These are phyloP conservation scores for Dactylellina cionopaga DNA, from an alignment of 2,329 filamentous ascomycete genomes.

Conservation along the genomic window DNA sequence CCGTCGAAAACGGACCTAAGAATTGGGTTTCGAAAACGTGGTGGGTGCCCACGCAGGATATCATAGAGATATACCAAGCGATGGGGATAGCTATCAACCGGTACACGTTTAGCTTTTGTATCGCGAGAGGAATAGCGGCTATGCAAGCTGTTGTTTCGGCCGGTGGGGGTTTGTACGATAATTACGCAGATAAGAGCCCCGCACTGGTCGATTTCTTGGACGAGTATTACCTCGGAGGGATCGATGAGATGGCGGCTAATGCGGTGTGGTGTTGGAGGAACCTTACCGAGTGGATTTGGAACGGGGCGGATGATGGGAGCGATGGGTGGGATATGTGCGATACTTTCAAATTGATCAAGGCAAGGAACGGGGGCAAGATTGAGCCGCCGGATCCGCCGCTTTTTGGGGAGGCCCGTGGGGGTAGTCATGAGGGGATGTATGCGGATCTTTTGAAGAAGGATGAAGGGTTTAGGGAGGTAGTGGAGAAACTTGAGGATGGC, in stretches of 20 bases:
- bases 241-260: conserved; percentile 56
- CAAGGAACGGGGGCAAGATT: conserved; percentile 40
- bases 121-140: conserved; percentile 55
- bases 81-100: conserved; percentile 53
- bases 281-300: conserved; percentile 55
- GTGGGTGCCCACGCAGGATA: conserved; percentile 54
- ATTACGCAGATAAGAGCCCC: conserved; percentile 53
- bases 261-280: conserved; percentile 56
- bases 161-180: conserved; percentile 50
- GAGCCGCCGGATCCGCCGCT: conserved; percentile 30
- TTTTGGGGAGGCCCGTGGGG: neutral
- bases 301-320: conserved; percentile 51
- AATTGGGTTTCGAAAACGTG: conserved; percentile 54
- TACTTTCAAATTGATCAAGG: conserved; percentile 55
- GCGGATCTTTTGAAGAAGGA: neutral
- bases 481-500: conserved; percentile 34
- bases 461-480: conserved; percentile 5
- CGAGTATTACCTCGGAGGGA: conserved; percentile 56
- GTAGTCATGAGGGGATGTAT: neutral
- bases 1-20: conserved; percentile 28
- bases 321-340: conserved; percentile 56
- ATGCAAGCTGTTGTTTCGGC: conserved; percentile 53
- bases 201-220: conserved; percentile 55
- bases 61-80: conserved; percentile 54
- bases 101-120: conserved; percentile 54